A percentile compares a stretch with the other conserved stretches of the same genome.
Conservation (phyloP, 1,284 basidiomycete species). For the Puccinia novopanici region DNA sequence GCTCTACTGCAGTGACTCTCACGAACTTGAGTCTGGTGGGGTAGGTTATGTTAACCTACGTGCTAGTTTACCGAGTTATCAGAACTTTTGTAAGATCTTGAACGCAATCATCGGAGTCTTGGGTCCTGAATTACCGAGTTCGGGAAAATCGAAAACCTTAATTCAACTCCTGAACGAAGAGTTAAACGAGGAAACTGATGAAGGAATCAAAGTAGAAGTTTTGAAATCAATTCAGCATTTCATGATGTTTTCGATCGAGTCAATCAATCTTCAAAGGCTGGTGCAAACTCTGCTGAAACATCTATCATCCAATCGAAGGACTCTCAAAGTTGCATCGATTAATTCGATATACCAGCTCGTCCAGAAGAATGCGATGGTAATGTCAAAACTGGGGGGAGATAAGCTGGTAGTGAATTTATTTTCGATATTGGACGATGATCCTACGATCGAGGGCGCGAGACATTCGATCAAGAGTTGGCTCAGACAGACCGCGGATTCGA, state of each 20-base stretch:
- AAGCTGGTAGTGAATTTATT: constrained; percentile 91
- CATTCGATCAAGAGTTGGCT: constrained; percentile 95
- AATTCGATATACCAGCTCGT: constrained; percentile 95
- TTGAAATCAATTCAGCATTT: constrained; percentile 95
- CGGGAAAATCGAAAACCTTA: constrained; percentile 74
- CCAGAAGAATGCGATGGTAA: constrained; percentile 85
- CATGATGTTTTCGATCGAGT: constrained; percentile 86
- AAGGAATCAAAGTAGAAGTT: constrained; percentile 85
- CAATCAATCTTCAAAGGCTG: constrained; percentile 62
- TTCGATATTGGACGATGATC: constrained; percentile 88
- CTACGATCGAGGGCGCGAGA: constrained; percentile 87
- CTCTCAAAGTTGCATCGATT: constrained; percentile 88
- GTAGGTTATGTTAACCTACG: constrained; percentile 77
- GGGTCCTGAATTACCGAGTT: constrained; percentile 92
- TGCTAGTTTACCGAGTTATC: constrained; percentile 86
- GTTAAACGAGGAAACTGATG: constrained; percentile 77
- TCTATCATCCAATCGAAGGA: constrained; percentile 61
- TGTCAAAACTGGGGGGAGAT: constrained; percentile 92
- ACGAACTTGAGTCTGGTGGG: constrained; percentile 90
- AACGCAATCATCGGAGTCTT: constrained; percentile 90
- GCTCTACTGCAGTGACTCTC: constrained; percentile 84
- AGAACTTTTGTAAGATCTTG: constrained; percentile 84
- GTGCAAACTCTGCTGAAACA: constrained; percentile 35
- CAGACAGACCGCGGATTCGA: constrained; percentile 85
- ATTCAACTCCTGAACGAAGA: constrained; percentile 83